Percentiles rank a stretch among this genome's conserved stretches.
phyloP scores from a whole-genome alignment of 495 filamentous ascomycete genomes.

The Neurospora discreta region DNA sequence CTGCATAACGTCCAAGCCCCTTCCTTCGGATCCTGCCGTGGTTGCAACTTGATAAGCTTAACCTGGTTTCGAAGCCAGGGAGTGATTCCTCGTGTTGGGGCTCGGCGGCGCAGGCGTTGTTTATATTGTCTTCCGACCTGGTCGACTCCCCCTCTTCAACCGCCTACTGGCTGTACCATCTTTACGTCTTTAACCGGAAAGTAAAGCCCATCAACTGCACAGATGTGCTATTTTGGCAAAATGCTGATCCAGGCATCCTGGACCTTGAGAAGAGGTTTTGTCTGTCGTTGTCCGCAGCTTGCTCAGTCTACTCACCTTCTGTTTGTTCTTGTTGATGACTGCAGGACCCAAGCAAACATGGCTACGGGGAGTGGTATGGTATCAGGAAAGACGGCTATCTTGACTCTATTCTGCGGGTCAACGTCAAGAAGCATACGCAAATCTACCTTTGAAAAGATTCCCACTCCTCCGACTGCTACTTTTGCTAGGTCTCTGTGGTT shows the following conservation, averaged over 20 bases:
- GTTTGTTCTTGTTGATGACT: not conserved
- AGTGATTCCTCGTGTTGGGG: not conserved
- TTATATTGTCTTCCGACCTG: not conserved
- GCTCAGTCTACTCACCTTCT: conserved; percentile 2
- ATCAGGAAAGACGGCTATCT: not conserved
- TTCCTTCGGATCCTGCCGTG: not conserved
- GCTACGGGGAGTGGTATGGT: not conserved
- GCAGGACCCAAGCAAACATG: conserved; percentile 1
- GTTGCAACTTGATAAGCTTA: not conserved
- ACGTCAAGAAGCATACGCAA: not conserved
- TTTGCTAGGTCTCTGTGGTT: not conserved
- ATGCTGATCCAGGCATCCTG: conserved; percentile 12
- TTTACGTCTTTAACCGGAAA: conserved; percentile 17
- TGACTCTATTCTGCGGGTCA: not conserved
- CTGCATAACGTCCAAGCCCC: not conserved
- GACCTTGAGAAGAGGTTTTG: conserved; percentile 5
- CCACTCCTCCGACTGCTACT: not conserved
- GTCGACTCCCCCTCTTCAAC: not conserved
- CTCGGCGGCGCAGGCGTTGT: not conserved
- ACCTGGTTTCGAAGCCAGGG: not conserved
- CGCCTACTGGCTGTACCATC: conserved; percentile 1
- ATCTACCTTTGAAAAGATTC: not conserved
- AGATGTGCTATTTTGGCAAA: conserved; percentile 18
- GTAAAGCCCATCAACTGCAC: conserved; percentile 12
- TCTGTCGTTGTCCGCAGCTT: not conserved